phyloP scores from a whole-genome alignment of 2,329 filamentous ascomycete species.

The Fusarium sp. region DNA sequence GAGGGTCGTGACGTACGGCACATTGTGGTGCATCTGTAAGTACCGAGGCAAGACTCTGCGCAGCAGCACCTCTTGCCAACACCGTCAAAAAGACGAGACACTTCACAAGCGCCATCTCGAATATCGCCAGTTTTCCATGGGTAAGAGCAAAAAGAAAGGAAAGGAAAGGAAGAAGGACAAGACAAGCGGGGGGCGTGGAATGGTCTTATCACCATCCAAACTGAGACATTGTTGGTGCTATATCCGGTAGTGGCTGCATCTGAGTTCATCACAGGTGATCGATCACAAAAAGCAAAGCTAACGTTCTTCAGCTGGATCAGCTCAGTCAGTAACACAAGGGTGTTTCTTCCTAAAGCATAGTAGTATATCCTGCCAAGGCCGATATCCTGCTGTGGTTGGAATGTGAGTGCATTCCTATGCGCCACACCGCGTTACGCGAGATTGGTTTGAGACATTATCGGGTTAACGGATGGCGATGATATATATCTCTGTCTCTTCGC shows the following conservation, averaged over 20 bases:
- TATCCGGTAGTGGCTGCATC: neutral
- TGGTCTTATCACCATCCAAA: neutral
- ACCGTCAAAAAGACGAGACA: neutral
- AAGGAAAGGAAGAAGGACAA: neutral
- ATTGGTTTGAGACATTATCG: neutral
- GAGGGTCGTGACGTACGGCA: neutral
- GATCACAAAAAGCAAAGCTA: neutral
- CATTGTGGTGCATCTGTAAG: neutral
- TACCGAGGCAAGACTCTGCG: neutral
- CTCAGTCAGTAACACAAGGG: neutral
- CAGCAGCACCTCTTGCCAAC: neutral
- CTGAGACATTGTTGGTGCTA: neutral
- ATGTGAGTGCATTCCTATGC: neutral
- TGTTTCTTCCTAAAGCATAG: neutral
- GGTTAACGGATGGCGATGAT: accelerated
- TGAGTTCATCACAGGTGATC: neutral
- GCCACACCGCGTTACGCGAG: neutral
- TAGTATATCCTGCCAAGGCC: neutral
- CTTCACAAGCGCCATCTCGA: neutral
- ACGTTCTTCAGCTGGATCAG: neutral
- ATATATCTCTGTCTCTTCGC: too few relatives aligned
- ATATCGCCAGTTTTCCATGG: too few relatives aligned
- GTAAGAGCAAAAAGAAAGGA: too few relatives aligned
- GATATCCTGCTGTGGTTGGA: neutral
- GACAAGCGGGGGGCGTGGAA: neutral